Evolutionary conservation across 108 stramenopile species (phyloP).

Genomic region (Skeletonema grethae): DNA sequence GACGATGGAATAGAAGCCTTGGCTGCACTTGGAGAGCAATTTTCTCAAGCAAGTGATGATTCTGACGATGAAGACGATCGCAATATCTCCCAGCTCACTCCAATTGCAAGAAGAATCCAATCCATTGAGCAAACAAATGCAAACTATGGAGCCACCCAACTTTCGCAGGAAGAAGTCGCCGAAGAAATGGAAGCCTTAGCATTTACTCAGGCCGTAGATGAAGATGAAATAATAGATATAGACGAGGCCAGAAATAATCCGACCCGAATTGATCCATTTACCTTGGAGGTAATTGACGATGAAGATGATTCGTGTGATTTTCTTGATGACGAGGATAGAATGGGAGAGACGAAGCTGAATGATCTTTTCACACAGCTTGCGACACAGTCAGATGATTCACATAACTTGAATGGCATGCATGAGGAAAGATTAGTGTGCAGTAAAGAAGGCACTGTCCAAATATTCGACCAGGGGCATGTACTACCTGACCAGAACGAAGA

Average conservation of each 20-base stretch:
- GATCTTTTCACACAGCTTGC: conserved; percentile 53
- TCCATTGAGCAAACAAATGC: conserved; percentile 23
- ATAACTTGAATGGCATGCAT: neutral
- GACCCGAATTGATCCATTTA: conserved; percentile 64
- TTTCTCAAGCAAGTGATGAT: conserved; percentile 26
- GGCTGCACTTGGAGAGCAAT: conserved; percentile 55
- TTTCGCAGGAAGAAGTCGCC: conserved; percentile 52
- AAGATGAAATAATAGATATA: conserved; percentile 42
- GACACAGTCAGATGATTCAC: conserved; percentile 38
- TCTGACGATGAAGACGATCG: conserved; percentile 11
- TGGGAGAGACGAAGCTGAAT: conserved; percentile 51
- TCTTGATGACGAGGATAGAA: conserved; percentile 52
- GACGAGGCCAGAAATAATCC: conserved; percentile 33
- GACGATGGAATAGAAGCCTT: conserved; percentile 65
- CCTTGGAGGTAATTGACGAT: conserved; percentile 36
- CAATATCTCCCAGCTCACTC: neutral
- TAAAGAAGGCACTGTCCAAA: neutral
- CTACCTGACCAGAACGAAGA: too few species aligned
- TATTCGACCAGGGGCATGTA: neutral
- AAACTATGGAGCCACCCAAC: conserved; percentile 46
- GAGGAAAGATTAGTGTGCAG: neutral
- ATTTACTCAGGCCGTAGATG: conserved; percentile 67
- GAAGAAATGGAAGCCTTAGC: conserved; percentile 35
- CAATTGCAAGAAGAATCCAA: conserved; percentile 8
- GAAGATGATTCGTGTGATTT: conserved; percentile 35